Evolutionary conservation across 768 basidiomycete species (phyloP), one percentile per base, ranked within the genome.

Genomic region (Collybiopsis luxurians): DNA sequence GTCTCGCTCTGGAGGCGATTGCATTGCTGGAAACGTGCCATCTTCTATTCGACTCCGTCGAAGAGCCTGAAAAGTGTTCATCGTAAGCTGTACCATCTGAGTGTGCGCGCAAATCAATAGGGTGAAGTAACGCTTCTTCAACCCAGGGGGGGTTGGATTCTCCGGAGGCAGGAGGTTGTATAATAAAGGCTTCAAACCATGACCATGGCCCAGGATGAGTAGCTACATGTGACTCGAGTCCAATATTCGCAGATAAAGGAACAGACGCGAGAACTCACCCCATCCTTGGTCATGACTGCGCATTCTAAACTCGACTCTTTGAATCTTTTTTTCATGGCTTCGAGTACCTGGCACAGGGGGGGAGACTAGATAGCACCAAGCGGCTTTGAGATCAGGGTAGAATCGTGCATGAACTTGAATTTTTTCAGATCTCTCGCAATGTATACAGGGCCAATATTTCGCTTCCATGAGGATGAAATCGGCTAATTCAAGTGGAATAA

Each of bases 151-250:
- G 50, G 1, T 19, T 24, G 11, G 31, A 24, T 38, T 26, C 15
- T 10, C 26, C 10, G 50, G 17, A 23, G 10, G 30, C 34, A n/a
- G n/a, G n/a, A n/a, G n/a, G n/a, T 13, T 40, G 28, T 12, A 52
- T 39, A 19, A 52, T 52, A 11, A n/a, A 26, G 30, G 50, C 50
- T 40, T 52, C 50, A 34, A 38, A 52, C 50, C 50, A 52, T n/a
- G 50, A 38, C 36, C 34, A 52, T 36, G 50, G 17, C 13, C 50
- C 34, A 17, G 19, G 21, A 52, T 40, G 15, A 26, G 34, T 52
- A 2, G 34, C 50, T 52, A 17, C 17, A n/a, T 19, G 46, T 9
- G 26, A 26, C 15, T 52, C 31, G 11, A 19, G 23, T 13, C 3
- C 11, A 36, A 50, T 31, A 13, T 2, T 11, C 4, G 2, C n/a